These are phyloP conservation scores for Leishmania arabica DNA, from an alignment of 208 protist genomes.

Conservation along the genomic window DNA sequence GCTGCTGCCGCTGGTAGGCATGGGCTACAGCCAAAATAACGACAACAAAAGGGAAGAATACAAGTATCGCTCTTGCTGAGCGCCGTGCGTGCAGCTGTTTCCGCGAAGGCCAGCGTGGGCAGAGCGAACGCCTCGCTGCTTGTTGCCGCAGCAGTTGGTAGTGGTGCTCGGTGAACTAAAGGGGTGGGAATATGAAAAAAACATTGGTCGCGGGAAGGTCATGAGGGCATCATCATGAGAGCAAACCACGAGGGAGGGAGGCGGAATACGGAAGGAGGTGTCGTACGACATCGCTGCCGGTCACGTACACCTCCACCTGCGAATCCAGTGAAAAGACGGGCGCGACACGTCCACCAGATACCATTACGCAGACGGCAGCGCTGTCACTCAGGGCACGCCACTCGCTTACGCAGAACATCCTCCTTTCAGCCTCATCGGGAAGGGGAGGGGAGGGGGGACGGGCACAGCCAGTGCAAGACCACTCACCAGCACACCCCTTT, in stretches of 20 bases:
- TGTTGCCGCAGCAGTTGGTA: not conserved
- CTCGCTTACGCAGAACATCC: not conserved
- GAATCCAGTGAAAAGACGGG: not conserved
- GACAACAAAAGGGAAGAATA: not conserved
- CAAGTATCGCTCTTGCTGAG: not conserved
- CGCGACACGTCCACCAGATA: not conserved
- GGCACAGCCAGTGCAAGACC: not conserved
- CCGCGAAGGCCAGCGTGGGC: not conserved
- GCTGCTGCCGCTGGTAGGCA: slow-evolving; percentile 6
- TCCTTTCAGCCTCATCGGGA: not conserved
- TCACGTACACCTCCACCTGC: not conserved
- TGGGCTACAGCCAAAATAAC: not conserved
- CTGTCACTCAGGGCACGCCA: not conserved
- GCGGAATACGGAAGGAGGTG: not conserved
- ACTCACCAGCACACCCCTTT: not conserved
- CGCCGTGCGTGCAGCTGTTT: not conserved
- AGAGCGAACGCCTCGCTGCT: not conserved
- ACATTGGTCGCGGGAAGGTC: not conserved
- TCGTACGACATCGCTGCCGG: not conserved
- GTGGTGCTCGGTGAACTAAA: not conserved
- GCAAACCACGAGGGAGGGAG: not conserved
- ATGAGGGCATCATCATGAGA: not conserved
- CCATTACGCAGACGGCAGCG: not conserved
- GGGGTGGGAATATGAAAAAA: not conserved
- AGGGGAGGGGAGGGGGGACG: not conserved